Evolutionary conservation across 305 asterid genomes (phyloP), one percentile per base, ranked within the genome.

Genomic region (Rubia balearica): DNA sequence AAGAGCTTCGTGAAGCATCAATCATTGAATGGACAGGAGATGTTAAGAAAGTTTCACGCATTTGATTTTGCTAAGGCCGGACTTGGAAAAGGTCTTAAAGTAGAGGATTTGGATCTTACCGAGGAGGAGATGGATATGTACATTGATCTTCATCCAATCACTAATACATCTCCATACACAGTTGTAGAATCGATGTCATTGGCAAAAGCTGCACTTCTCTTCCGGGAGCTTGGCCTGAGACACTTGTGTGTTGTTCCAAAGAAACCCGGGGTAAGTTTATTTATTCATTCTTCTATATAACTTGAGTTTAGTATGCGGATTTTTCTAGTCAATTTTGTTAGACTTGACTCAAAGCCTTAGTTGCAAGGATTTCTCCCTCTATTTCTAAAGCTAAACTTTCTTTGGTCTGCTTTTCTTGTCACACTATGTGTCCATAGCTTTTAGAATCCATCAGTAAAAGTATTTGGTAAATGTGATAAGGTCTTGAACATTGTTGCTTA

Each of bases 111-210:
- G 74, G 83, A 81, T 7, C 70, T 93, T 59, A 75, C 78, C 19
- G 84, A 79, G 42, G 97, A 90, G 76, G 98, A 90, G 72, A 77
- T 85, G 97, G 97, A 88, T 74, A 88, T 90, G 96, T 90, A 81
- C 63, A 86, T 93, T 49, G 97, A 93, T 83, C 91, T 93, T 21
- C 98, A 89, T 82, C 96, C 98, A 7, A 85, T 93, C 16, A 83
- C 95, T 9, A 93, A 89, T 74, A 81, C 96, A 49, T 93, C 98
- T 19, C 98, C 98, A 0, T 89, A 90, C 77, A 90, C 90, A 45
- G 98, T 90, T 11, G 96, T 90, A 27, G 98, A 93, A 80, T 82
- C 92, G 12, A 93, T 93, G 97, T 93, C 98, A 70, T 87, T 93
- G 41, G 97, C 98, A 67, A 93, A 93, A 85, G 97, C 98, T 77